These are phyloP conservation scores for Zygoascus ofunaensis DNA, from an alignment of 805 yeast species.

Conservation along the genomic window DNA sequence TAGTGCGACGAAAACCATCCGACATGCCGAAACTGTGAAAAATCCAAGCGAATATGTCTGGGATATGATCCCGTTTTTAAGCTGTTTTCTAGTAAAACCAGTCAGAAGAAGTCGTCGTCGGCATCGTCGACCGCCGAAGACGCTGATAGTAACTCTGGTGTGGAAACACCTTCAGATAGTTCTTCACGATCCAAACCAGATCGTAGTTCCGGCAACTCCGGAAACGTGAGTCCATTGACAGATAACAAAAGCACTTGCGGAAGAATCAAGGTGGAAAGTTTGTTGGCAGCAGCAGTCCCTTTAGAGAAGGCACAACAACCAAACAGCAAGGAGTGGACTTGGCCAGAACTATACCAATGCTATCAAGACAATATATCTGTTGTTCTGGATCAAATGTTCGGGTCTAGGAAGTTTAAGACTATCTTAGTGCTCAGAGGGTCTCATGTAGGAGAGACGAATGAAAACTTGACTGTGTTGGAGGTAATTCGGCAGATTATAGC, in stretches of 20 bases:
- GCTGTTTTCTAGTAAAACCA: slow-evolving; percentile 12
- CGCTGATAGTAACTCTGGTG: not conserved
- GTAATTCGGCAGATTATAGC: slow-evolving; percentile 25
- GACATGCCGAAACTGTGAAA: slow-evolving; percentile 56
- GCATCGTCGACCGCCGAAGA: not conserved
- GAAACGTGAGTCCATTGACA: not conserved
- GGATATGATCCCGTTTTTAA: slow-evolving; percentile 46
- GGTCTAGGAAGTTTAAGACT: slow-evolving; percentile 16
- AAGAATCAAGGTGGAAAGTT: slow-evolving; percentile 18
- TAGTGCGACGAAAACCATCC: slow-evolving; percentile 66
- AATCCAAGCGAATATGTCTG: slow-evolving; percentile 54
- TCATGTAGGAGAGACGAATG: slow-evolving; percentile 4
- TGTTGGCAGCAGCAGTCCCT: slow-evolving; percentile 19
- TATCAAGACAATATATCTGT: slow-evolving; percentile 20
- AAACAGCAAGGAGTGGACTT: slow-evolving; percentile 8
- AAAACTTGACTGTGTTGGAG: slow-evolving; percentile 26
- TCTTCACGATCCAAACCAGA: not conserved
- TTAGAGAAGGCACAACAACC: slow-evolving; percentile 6
- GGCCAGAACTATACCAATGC: slow-evolving; percentile 20
- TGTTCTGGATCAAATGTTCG: slow-evolving; percentile 21
- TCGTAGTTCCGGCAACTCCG: not conserved
- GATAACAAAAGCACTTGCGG: not conserved
- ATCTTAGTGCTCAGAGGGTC: slow-evolving; percentile 4
- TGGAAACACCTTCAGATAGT: slow-evolving; percentile 1
- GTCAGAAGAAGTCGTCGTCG: slow-evolving; percentile 6